phyloP scores from a whole-genome alignment of 495 filamentous ascomycete species.

The Aspergillus diversus region DNA sequence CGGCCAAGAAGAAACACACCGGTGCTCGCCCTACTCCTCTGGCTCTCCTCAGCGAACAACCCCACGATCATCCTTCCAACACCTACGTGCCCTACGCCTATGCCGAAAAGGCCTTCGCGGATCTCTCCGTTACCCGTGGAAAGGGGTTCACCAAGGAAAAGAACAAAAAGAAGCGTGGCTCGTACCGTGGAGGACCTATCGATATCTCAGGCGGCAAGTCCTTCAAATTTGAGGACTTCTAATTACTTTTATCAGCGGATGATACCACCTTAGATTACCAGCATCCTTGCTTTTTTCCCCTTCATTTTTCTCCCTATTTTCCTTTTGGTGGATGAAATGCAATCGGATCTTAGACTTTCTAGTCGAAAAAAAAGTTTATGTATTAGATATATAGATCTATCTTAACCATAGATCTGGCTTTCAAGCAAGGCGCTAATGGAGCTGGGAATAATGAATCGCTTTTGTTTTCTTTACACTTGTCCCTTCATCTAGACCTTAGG shows the following conservation, averaged over 20 bases:
- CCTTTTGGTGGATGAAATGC: not conserved
- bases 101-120: slow-evolving; percentile 81
- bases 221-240: slow-evolving; percentile 83
- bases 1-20: slow-evolving; percentile 54
- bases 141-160: slow-evolving; percentile 99
- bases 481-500: not conserved
- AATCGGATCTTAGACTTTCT: not conserved
- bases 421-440: slow-evolving; percentile 37
- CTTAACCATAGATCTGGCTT: slow-evolving; percentile 12
- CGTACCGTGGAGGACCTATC: slow-evolving; percentile 82
- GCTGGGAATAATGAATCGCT: slow-evolving; percentile 23
- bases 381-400: slow-evolving; percentile 27
- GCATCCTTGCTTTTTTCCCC: not conserved
- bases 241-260: slow-evolving; percentile 26
- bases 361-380: slow-evolving; percentile 15
- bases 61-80: slow-evolving; percentile 61
- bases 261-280: slow-evolving; percentile 7
- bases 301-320: slow-evolving; percentile 5
- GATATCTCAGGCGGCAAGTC: slow-evolving; percentile 69
- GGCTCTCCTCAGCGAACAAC: slow-evolving; percentile 48
- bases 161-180: slow-evolving; percentile 90
- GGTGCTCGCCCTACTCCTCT: slow-evolving; percentile 51
- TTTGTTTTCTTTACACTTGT: not conserved
- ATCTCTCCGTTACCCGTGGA: slow-evolving; percentile 87
- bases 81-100: slow-evolving; percentile 83